Evolutionary conservation across 2,329 filamentous ascomycete genomes (phyloP).

Genomic region (Claviceps sp.): DNA sequence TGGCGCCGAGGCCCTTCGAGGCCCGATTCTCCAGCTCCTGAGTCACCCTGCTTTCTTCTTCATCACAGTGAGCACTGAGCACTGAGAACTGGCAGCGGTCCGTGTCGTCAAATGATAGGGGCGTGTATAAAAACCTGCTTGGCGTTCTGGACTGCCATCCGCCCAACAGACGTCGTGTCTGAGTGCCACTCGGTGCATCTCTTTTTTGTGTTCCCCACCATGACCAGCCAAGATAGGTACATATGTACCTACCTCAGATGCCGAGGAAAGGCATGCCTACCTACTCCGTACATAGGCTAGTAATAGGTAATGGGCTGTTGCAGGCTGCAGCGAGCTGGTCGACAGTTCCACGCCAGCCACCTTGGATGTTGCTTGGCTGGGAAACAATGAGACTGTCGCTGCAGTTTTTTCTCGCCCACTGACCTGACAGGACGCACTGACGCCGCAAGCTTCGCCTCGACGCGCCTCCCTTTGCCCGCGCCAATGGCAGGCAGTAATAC

Average conservation of each 20-base stretch:
- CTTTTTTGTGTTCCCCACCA: neutral
- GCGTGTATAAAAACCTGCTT: slow-evolving; percentile 1
- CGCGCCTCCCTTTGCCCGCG: too few species aligned
- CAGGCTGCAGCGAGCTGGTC: neutral
- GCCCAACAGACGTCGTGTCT: neutral
- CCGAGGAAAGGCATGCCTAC: neutral
- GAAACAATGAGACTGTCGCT: neutral
- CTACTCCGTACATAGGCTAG: too few species aligned
- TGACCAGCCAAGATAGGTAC: neutral
- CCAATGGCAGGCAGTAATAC: neutral
- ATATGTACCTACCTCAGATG: neutral
- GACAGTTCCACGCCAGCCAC: neutral
- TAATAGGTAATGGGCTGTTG: neutral
- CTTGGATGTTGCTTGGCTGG: neutral
- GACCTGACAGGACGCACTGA: too few species aligned
- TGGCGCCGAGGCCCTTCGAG: neutral
- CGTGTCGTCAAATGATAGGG: neutral
- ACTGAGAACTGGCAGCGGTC: neutral
- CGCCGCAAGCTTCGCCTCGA: too few species aligned
- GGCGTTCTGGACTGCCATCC: neutral
- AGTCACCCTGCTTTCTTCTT: neutral
- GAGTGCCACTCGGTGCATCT: neutral
- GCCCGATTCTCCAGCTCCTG: slow-evolving; percentile 1
- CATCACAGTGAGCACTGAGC: neutral
- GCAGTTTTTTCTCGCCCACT: too few species aligned